These are phyloP conservation scores for Cytospora paraplurivora DNA, from an alignment of 2,329 filamentous ascomycete species.

Conservation along the genomic window DNA sequence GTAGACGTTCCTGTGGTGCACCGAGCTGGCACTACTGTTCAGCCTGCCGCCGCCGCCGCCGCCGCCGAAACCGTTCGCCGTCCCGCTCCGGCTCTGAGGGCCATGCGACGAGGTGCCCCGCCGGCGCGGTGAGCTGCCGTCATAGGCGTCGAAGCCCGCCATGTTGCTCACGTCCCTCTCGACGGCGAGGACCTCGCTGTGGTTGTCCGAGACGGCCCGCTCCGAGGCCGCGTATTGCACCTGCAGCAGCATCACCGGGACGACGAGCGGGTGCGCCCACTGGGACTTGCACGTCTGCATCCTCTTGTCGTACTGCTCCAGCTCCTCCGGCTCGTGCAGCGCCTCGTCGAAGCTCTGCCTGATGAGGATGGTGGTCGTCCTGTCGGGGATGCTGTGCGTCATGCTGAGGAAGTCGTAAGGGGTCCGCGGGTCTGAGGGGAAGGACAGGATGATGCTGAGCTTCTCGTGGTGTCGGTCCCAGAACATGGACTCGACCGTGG, in stretches of 20 bases:
- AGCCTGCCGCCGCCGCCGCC: background rate
- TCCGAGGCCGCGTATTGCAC: constrained; percentile 50
- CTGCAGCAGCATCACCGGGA: constrained; percentile 49
- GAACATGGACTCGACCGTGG: constrained; percentile 44
- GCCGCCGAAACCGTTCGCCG: constrained; percentile 22
- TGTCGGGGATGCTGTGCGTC: constrained; percentile 45
- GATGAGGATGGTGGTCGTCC: constrained; percentile 45
- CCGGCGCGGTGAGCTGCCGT: constrained; percentile 23
- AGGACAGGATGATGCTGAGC: constrained; percentile 47
- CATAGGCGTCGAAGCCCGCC: constrained; percentile 42
- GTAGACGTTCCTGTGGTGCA: constrained; percentile 37
- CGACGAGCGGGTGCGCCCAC: constrained; percentile 50
- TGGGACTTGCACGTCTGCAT: constrained; percentile 47
- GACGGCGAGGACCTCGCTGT: constrained; percentile 44
- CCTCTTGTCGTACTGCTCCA: constrained; percentile 49
- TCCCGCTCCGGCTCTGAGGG: background rate
- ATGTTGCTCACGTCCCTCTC: constrained; percentile 48
- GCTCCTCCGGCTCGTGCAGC: constrained; percentile 45
- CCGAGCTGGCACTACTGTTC: constrained; percentile 25
- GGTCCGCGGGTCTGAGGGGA: constrained; percentile 47
- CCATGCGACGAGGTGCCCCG: constrained; percentile 30
- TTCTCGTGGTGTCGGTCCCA: constrained; percentile 43
- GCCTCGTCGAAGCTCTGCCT: constrained; percentile 47
- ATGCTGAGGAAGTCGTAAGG: constrained; percentile 52
- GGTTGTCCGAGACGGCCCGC: constrained; percentile 47